Evolutionary conservation across 768 basidiomycete species (phyloP).

Genomic region (Pleurotus eryngii): DNA sequence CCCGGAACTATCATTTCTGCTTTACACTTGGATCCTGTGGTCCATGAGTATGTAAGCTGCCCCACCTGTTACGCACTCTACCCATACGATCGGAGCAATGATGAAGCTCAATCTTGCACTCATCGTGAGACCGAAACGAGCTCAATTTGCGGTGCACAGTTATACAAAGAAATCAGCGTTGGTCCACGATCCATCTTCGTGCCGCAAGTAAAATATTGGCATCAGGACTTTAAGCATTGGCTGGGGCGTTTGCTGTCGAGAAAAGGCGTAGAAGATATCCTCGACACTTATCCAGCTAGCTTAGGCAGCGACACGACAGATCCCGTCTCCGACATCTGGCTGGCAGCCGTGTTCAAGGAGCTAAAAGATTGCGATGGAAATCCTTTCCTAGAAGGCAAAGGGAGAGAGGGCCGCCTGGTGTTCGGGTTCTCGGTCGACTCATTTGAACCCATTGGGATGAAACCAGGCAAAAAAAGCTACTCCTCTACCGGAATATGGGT

Average conservation of each 20-base stretch:
- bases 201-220: conserved; percentile 15
- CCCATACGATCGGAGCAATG: conserved; percentile 9
- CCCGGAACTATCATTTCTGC: conserved; percentile 1
- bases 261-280: conserved; percentile 21
- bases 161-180: conserved; percentile 7
- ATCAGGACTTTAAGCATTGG: conserved; percentile 22
- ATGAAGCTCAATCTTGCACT: background rate
- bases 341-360: background rate
- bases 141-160: background rate
- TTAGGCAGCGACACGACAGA: background rate
- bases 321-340: conserved; percentile 1
- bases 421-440: background rate
- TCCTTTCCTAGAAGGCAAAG: background rate
- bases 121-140: conserved; percentile 1
- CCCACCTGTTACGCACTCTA: conserved; percentile 20
- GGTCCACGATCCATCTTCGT: background rate
- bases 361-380: background rate
- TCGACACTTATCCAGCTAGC: conserved; percentile 14
- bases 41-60: conserved; percentile 18
- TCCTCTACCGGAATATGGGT: background rate
- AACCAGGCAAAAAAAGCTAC: background rate
- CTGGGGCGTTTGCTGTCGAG: conserved; percentile 22
- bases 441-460: background rate
- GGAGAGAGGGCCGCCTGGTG: background rate
- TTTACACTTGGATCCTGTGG: conserved; percentile 21